Percentiles rank a stretch among this genome's conserved stretches.
Evolutionary conservation across 495 filamentous ascomycete genomes (phyloP).

Genomic region (Durotheca rogersii): DNA sequence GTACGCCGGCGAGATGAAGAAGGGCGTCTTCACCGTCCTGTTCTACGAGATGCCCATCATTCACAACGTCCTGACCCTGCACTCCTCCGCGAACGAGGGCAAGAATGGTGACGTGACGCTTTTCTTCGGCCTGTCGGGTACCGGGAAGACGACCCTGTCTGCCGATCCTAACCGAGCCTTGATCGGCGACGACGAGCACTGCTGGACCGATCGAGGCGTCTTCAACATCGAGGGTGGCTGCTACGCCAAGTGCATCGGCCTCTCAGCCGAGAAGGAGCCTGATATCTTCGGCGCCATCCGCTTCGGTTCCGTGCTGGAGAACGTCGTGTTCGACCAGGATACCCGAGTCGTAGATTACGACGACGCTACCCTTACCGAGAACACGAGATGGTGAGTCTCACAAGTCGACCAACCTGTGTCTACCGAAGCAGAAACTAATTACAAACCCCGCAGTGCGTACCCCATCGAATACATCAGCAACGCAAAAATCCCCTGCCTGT

Average conservation of each 20-base stretch:
- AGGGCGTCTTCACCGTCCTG: conserved; percentile 97
- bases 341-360: conserved; percentile 94
- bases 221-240: conserved; percentile 99
- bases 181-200: conserved; percentile 99
- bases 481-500: conserved; percentile 95
- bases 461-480: conserved; percentile 98
- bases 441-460: conserved; percentile 63
- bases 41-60: conserved; percentile 99
- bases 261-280: conserved; percentile 97
- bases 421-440: not conserved
- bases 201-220: conserved; percentile 94
- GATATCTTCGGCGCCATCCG: conserved; percentile 97
- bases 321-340: conserved; percentile 92
- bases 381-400: conserved; percentile 77
- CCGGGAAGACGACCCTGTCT: conserved; percentile 97
- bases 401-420: too few relatives aligned
- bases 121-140: conserved; percentile 98
- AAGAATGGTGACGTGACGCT: conserved; percentile 88
- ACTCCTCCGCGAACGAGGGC: conserved; percentile 92
- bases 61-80: conserved; percentile 97
- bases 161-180: conserved; percentile 94
- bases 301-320: conserved; percentile 97
- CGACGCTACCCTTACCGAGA: conserved; percentile 91
- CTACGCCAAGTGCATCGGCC: conserved; percentile 98
- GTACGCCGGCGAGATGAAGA: conserved; percentile 99